Evolutionary conservation across 306 rosid species (phyloP).

Genomic region (Argentina anserina): DNA sequence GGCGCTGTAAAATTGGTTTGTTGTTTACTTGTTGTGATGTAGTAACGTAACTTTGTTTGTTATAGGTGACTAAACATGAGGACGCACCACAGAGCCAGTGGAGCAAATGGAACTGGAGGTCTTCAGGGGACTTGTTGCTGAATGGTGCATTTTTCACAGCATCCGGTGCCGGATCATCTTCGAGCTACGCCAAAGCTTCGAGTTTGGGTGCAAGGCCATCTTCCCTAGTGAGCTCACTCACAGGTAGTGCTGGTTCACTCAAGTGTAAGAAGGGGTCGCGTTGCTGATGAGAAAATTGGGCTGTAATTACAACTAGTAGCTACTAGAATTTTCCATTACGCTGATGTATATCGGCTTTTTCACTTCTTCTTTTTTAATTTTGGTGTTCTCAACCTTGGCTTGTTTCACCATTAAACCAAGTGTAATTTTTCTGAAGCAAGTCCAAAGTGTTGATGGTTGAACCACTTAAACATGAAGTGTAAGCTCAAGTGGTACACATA

Average conservation of each 20-base stretch:
- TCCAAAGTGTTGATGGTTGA: slow-evolving; percentile 19
- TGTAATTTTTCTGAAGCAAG: background rate
- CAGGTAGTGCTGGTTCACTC: slow-evolving; percentile 70
- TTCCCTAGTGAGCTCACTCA: slow-evolving; percentile 52
- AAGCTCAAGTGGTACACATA: background rate
- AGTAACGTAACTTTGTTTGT: background rate
- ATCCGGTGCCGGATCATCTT: slow-evolving; percentile 75
- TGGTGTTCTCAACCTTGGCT: slow-evolving; percentile 48
- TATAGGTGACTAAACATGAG: slow-evolving; percentile 73
- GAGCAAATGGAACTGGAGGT: slow-evolving; percentile 96
- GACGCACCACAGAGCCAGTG: slow-evolving; percentile 44
- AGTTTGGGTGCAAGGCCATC: slow-evolving; percentile 81
- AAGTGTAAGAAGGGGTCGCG: slow-evolving; percentile 60
- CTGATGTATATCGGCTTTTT: slow-evolving; percentile 32
- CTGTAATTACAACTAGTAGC: slow-evolving; percentile 26
- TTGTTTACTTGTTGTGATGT: background rate
- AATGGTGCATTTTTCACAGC: slow-evolving; percentile 78
- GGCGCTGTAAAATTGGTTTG: background rate
- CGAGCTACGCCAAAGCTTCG: slow-evolving; percentile 77
- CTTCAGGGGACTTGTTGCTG: slow-evolving; percentile 63
- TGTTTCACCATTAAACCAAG: slow-evolving; percentile 24
- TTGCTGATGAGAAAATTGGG: slow-evolving; percentile 41
- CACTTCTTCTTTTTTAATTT: slow-evolving; percentile 7
- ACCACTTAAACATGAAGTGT: background rate
- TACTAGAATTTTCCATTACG: slow-evolving; percentile 14